phyloP scores from a whole-genome alignment of 306 rosid species.

The Prunus davidiana region DNA sequence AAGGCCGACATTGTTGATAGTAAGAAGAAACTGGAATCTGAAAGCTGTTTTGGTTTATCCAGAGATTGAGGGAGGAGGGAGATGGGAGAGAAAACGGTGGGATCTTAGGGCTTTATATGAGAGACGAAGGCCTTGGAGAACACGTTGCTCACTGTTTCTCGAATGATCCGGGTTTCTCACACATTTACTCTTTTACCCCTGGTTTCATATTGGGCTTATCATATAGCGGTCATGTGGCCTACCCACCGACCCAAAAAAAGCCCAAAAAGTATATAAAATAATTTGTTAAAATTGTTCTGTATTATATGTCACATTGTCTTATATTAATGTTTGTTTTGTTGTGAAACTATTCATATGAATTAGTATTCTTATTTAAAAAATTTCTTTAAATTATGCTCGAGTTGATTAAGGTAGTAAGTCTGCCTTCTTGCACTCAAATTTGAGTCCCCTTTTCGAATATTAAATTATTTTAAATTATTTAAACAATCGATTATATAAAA shows the following conservation, averaged over 20 bases:
- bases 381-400: too few species aligned
- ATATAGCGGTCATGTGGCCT: background rate
- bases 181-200: background rate
- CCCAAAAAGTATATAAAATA: background rate
- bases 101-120: background rate
- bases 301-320: too few species aligned
- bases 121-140: background rate
- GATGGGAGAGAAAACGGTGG: background rate
- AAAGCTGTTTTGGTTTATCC: too few species aligned
- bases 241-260: background rate
- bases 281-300: too few species aligned
- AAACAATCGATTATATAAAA: too few species aligned
- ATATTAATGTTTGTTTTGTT: too few species aligned
- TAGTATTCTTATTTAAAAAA: too few species aligned
- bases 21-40: background rate
- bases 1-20: constrained; percentile 48
- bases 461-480: too few species aligned
- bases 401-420: too few species aligned
- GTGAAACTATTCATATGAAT: too few species aligned
- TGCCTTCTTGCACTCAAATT: too few species aligned
- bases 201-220: background rate
- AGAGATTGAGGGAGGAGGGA: background rate
- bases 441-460: too few species aligned
- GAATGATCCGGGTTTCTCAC: background rate
- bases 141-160: background rate